Base-by-base conservation (phyloP, 371 early-diverging fungal species). In the Mucor irregularis region DNA sequence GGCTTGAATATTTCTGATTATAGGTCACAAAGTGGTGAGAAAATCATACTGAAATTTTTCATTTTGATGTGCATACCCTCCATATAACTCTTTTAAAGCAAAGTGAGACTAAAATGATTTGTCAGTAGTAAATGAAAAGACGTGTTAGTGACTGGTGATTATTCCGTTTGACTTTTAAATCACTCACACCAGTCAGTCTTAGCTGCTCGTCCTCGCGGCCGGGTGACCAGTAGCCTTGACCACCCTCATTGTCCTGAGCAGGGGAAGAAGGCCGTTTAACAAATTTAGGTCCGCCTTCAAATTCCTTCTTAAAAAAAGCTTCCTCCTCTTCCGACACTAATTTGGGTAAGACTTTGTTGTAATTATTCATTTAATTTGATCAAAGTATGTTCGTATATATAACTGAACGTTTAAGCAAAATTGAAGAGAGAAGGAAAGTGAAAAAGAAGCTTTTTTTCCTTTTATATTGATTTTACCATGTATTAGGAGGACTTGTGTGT, bases 51-150 rank as follows among this genome's bases (percentile, higher is more conserved):
- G 16, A 0, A 24, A 21, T 16, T 30, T 30, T 9, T 9, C n/a
- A n/a, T n/a, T n/a, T 38, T 19, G 13, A 26, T 35, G 11, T 19
- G 25, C 29, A 35, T 69, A 69, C 69, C 62, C 56, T 29, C 33
- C 46, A 24, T 50, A 60, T 4, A 61, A 38, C 14, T 59, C 68
- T 50, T 74, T 74, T 35, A 62, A 30, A 50, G 71, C 61, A 54
- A 70, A 74, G 42, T 74, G 74, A 56, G 65, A 37, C 57, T 49
- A 38, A 13, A 37, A 35, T 5, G 10, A 4, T 35, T 13, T 35
- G 13, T 11, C 16, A 11, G 13, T 35, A 31, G 24, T 13, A 46
- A 30, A 24, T 17, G 24, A 16, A n/a, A 30, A 28, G 17, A 9
- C 5, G 33, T 31, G 8, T 8, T 35, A 35, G 35, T 14, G 16